Conservation (phyloP, 2,329 filamentous ascomycete species). For the Didymosphaeria variabile region DNA sequence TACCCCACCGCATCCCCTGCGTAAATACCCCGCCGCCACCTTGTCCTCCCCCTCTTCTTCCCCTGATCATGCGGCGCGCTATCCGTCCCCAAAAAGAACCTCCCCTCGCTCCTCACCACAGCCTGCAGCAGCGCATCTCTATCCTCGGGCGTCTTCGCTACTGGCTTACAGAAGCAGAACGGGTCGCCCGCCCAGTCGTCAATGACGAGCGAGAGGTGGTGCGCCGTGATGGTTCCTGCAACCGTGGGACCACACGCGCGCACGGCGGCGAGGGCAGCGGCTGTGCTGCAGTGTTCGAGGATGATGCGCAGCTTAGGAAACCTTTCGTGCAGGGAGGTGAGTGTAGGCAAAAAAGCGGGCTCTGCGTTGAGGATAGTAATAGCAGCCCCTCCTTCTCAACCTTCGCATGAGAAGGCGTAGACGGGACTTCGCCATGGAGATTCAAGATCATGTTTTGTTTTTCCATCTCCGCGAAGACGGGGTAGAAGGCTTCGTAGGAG, state of each 20-base stretch:
- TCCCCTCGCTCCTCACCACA: slow-evolving; percentile 61
- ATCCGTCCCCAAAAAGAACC: slow-evolving; percentile 79
- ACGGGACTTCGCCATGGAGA: slow-evolving; percentile 88
- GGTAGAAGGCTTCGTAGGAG: slow-evolving; percentile 74
- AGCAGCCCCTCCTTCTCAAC: slow-evolving; percentile 28
- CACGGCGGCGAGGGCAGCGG: slow-evolving; percentile 81
- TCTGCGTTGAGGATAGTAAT: slow-evolving; percentile 71
- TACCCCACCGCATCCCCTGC: slow-evolving; percentile 73
- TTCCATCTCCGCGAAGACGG: slow-evolving; percentile 91
- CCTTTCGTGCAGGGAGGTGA: slow-evolving; percentile 73
- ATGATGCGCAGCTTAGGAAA: slow-evolving; percentile 76
- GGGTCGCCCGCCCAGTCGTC: slow-evolving; percentile 76
- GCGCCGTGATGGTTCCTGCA: slow-evolving; percentile 82
- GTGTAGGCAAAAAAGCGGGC: slow-evolving; percentile 80
- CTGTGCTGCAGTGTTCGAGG: slow-evolving; percentile 88
- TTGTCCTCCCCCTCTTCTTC: slow-evolving; percentile 67
- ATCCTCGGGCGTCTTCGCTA: slow-evolving; percentile 71
- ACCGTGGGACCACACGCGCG: slow-evolving; percentile 79
- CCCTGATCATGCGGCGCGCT: slow-evolving; percentile 72
- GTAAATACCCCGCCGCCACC: slow-evolving; percentile 78
- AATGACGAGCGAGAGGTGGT: slow-evolving; percentile 82
- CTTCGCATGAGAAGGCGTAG: slow-evolving; percentile 48
- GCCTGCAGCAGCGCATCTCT: slow-evolving; percentile 76
- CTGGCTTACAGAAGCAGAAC: slow-evolving; percentile 82
- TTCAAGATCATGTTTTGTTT: slow-evolving; percentile 83